Evolutionary conservation across 2,329 filamentous ascomycete genomes (phyloP).

Genomic region (Ilyonectria mors-panacis): DNA sequence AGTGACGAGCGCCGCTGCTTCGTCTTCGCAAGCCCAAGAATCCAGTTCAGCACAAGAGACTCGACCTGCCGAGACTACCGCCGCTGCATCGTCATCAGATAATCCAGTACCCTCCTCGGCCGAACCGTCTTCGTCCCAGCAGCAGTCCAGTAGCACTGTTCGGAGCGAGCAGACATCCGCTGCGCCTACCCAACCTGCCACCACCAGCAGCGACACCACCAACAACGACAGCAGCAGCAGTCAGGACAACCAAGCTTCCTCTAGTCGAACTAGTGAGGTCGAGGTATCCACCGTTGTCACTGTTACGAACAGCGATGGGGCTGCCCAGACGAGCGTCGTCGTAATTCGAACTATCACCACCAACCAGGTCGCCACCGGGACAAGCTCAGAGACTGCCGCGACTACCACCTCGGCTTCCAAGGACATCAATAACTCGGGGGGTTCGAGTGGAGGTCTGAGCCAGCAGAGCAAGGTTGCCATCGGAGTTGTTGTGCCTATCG

Average conservation of each 20-base stretch:
- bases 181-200: slow-evolving; percentile 14
- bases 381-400: slow-evolving; percentile 36
- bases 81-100: slow-evolving; percentile 28
- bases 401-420: slow-evolving; percentile 49
- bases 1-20: neutral
- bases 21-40: neutral
- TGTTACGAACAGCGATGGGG: slow-evolving; percentile 41
- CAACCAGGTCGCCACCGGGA: slow-evolving; percentile 22
- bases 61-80: slow-evolving; percentile 18
- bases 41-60: slow-evolving; percentile 4
- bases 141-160: neutral
- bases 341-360: slow-evolving; percentile 49
- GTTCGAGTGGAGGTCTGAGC: slow-evolving; percentile 63
- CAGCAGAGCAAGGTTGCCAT: slow-evolving; percentile 85
- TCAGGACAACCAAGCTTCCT: slow-evolving; percentile 29
- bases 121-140: slow-evolving; percentile 12
- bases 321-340: slow-evolving; percentile 42
- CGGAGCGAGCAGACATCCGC: neutral
- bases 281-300: slow-evolving; percentile 45
- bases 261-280: slow-evolving; percentile 18
- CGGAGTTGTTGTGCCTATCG: slow-evolving; percentile 94
- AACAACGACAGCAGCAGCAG: slow-evolving; percentile 18
- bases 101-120: slow-evolving; percentile 13
- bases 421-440: slow-evolving; percentile 47
- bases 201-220: slow-evolving; percentile 27